phyloP scores from a whole-genome alignment of 305 asterid genomes.

The Fraxinus platypoda region DNA sequence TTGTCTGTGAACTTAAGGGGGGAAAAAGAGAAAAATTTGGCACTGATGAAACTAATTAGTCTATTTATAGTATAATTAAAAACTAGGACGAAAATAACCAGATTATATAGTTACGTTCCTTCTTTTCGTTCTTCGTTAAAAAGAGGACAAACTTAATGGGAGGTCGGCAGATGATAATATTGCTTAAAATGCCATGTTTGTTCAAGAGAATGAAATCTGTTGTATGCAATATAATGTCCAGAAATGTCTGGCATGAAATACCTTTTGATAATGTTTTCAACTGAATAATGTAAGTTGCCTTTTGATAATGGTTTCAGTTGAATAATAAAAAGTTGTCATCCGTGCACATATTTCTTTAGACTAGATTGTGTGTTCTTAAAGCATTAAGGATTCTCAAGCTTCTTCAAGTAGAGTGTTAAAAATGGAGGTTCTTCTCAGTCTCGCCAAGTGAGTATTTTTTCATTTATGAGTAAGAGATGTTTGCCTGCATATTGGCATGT shows the following conservation, averaged over 20 bases:
- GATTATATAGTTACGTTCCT: neutral
- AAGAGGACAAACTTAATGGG: neutral
- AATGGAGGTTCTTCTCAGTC: neutral
- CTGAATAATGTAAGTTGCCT: neutral
- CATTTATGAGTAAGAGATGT: neutral
- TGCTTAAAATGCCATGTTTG: neutral
- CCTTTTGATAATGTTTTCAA: neutral
- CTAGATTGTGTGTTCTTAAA: neutral
- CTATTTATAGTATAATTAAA: neutral
- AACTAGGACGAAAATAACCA: neutral
- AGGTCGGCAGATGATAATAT: neutral
- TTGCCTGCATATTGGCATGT: neutral
- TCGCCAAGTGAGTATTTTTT: neutral
- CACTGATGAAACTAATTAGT: neutral
- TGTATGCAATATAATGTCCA: neutral
- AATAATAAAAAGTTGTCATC: neutral
- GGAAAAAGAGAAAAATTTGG: neutral
- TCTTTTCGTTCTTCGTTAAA: neutral
- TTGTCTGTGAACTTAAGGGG: neutral
- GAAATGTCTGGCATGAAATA: neutral
- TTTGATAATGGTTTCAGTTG: neutral
- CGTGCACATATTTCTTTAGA: neutral
- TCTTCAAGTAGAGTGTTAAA: neutral
- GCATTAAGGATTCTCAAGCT: neutral
- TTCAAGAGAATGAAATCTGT: neutral